Evolutionary conservation across 1,284 basidiomycete genomes (phyloP), one percentile per base, ranked within the genome.

Genomic region (Ceratobasidium sp.): DNA sequence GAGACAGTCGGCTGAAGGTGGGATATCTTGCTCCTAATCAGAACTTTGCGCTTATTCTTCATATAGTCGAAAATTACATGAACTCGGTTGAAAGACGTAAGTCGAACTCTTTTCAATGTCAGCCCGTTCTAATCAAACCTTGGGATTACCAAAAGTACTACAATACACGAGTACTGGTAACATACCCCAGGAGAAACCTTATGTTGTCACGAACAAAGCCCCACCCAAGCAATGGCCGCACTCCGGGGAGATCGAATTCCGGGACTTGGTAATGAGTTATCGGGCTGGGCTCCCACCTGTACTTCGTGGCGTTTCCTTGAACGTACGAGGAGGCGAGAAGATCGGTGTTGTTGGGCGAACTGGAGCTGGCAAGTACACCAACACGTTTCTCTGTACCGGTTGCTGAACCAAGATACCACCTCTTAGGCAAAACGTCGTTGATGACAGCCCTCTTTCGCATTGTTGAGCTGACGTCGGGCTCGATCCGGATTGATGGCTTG

Each of bases 51-150:
- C 53, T 67, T 64, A 44, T 9, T 36, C 17, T 36, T 57, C 14
- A 57, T 44, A 56, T 60, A 76, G 9, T 71, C 24, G 64, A 91
- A 87, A 91, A 91, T 79, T 89, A 91, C 79, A 89, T 94, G 88
- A 93, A 92, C 80, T 87, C 90, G 1, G 91, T 93, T 0, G 92
- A 94, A 82, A 83, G 91, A 79, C 84, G 88, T 88, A 78, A 77
- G 82, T 79, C 69, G 5, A 71, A 62, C 22, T 60, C 75, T 60
- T 64, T 71, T 44, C 57, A 47, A 59, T 17, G 22, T 64, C 22
- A 51, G 36, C 36, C 51, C 14, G 1, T 36, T 72, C 51, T 77
- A 63, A 74, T 75, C 53, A 53, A 72, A 44, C 5, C 24, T 62
- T 51, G n/a, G n/a, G n/a, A 60, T 15, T 78, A 51, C 41, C 60